A percentile compares a stretch with the other conserved stretches of the same genome.
These are phyloP conservation scores for Brettanomyces naardenensis DNA, from an alignment of 805 yeast species.

Conservation along the genomic window DNA sequence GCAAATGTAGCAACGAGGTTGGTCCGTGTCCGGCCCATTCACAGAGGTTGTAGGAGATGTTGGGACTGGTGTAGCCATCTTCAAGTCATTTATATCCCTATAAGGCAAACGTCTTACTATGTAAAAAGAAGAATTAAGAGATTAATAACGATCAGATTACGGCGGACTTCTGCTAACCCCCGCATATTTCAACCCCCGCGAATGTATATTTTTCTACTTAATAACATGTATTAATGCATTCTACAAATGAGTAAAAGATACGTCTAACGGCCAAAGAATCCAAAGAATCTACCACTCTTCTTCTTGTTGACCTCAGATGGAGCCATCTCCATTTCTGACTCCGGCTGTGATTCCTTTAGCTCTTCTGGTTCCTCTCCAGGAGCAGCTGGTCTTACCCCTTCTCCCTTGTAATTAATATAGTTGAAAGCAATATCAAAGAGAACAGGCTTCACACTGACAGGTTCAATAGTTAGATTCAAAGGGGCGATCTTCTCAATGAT, in stretches of 20 bases:
- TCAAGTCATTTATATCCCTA: no score
- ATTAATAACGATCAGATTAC: no score
- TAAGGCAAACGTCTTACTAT: no score
- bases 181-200: no score
- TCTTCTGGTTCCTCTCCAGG: conserved; percentile 7
- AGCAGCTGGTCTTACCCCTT: conserved; percentile 11
- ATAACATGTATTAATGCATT: no score
- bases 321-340: conserved; percentile 2
- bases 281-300: conserved; percentile 63
- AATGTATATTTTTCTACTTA: no score
- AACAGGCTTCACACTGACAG: conserved; percentile 79
- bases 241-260: no score
- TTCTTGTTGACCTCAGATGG: conserved; percentile 23
- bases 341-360: conserved; percentile 2
- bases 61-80: no score
- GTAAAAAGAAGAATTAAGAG: no score
- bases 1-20: conserved; percentile 21
- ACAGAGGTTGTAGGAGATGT: no score
- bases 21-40: not conserved
- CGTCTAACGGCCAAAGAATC: conserved; percentile 55
- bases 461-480: conserved; percentile 33
- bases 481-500: conserved; percentile 26
- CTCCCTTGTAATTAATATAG: conserved; percentile 52
- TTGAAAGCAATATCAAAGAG: conserved; percentile 87
- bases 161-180: no score